phyloP scores from a whole-genome alignment of 2,329 filamentous ascomycete genomes.

The Pyrenophora teres region DNA sequence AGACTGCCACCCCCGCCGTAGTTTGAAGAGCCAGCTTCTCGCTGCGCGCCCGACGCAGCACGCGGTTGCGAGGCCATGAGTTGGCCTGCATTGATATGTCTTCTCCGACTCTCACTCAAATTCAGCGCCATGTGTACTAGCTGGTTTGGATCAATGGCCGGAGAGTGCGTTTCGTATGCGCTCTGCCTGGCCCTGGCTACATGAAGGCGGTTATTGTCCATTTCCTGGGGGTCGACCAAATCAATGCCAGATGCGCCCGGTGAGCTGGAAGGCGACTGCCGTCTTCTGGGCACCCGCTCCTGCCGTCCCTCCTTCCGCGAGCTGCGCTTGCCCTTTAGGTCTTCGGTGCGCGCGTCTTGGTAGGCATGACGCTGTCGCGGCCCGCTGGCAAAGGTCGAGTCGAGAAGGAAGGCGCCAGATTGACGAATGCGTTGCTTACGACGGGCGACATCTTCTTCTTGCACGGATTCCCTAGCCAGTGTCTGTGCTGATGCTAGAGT shows the following conservation, averaged over 20 bases:
- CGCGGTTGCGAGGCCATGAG: constrained; percentile 57
- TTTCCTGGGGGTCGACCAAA: constrained; percentile 10
- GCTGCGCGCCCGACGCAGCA: constrained; percentile 50
- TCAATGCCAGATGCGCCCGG: constrained; percentile 13
- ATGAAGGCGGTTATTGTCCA: constrained; percentile 17
- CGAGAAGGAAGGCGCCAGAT: constrained; percentile 54
- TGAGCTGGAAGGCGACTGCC: constrained; percentile 20
- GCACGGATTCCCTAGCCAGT: constrained; percentile 30
- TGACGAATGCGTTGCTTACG: constrained; percentile 37
- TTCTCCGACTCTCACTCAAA: constrained; percentile 76
- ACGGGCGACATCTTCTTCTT: constrained; percentile 41
- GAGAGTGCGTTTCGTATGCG: constrained; percentile 7
- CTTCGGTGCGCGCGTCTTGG: constrained; percentile 32
- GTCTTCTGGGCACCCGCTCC: constrained; percentile 32
- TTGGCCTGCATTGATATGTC: constrained; percentile 64
- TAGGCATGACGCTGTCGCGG: constrained; percentile 34
- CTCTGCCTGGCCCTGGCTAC: constrained; percentile 28
- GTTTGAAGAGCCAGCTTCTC: constrained; percentile 47
- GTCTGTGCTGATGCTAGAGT: constrained; percentile 17
- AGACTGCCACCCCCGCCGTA: constrained; percentile 62
- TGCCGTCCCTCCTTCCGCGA: constrained; percentile 43
- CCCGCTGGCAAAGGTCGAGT: constrained; percentile 44
- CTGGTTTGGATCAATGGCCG: constrained; percentile 77
- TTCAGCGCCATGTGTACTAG: constrained; percentile 93
- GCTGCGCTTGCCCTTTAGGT: constrained; percentile 48